phyloP scores from a whole-genome alignment of 1,284 basidiomycete species.

The Sporisorium sorghi region DNA sequence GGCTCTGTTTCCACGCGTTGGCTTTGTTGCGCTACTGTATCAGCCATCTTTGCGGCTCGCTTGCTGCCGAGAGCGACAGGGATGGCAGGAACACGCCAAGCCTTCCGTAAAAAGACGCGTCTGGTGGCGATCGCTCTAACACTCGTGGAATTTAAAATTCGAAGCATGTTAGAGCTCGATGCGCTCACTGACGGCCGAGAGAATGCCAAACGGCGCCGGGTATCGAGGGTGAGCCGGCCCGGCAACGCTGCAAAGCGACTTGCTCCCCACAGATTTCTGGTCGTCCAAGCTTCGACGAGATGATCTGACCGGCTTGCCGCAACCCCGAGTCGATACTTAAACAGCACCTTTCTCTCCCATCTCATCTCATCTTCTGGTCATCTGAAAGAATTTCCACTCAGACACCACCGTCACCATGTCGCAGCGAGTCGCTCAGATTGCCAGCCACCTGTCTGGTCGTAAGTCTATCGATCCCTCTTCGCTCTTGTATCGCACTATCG shows the following conservation, averaged over 20 bases:
- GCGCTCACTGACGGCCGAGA: conserved; percentile 18
- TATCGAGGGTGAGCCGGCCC: conserved; percentile 26
- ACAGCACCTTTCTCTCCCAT: neutral
- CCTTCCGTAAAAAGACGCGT: neutral
- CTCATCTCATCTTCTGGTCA: neutral
- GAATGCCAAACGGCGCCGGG: conserved; percentile 4
- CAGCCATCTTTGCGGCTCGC: too few relatives aligned
- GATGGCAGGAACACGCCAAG: conserved; percentile 1
- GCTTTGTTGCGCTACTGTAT: neutral
- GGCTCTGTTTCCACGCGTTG: neutral
- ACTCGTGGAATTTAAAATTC: neutral
- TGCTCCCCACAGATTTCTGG: conserved; percentile 8
- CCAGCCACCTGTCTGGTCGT: conserved; percentile 52
- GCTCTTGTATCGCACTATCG: neutral
- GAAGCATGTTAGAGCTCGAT: neutral
- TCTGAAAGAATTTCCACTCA: neutral
- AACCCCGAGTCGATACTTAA: neutral
- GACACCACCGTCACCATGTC: conserved; percentile 28
- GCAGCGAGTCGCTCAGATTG: conserved; percentile 49
- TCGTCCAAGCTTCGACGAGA: neutral
- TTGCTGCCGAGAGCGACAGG: too few relatives aligned
- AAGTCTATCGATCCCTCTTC: conserved; percentile 1
- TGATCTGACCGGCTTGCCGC: conserved; percentile 19
- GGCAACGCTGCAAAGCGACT: conserved; percentile 3
- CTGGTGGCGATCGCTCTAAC: conserved; percentile 2